phyloP scores from a whole-genome alignment of 192 early-diverging fungal species.

The Coemansia javaensis region DNA sequence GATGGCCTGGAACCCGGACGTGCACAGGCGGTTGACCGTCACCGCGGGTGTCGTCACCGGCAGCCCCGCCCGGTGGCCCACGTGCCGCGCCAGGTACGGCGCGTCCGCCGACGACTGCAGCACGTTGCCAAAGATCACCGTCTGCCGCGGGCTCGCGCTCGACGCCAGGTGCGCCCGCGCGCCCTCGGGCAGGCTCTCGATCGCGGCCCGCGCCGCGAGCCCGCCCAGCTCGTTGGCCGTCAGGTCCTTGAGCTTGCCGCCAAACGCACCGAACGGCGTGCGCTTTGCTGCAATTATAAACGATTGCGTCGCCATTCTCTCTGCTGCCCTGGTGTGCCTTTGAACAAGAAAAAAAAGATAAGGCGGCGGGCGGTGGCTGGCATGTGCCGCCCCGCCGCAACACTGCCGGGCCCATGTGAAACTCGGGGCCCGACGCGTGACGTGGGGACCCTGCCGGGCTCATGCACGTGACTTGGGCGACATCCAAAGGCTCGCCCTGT shows the following conservation, averaged over 20 bases:
- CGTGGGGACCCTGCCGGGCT: too few species aligned
- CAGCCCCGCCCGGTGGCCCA: conserved; percentile 83
- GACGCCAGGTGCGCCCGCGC: conserved; percentile 54
- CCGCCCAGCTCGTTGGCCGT: conserved; percentile 84
- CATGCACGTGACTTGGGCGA: too few species aligned
- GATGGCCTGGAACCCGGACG: conserved; percentile 92
- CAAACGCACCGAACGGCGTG: conserved; percentile 89
- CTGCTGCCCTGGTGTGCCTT: not conserved
- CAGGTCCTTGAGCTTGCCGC: conserved; percentile 86
- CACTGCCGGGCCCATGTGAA: too few species aligned
- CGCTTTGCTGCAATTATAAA: conserved; percentile 78
- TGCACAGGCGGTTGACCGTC: conserved; percentile 95
- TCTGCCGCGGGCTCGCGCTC: conserved; percentile 45
- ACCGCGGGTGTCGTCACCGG: conserved; percentile 80
- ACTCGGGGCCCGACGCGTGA: too few species aligned
- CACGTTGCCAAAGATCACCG: conserved; percentile 95
- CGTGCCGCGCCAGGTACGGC: conserved; percentile 88
- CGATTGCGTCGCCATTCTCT: conserved; percentile 48
- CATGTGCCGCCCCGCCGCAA: too few species aligned
- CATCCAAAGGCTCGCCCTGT: too few species aligned
- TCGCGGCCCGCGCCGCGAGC: conserved; percentile 83
- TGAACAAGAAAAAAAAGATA: not conserved
- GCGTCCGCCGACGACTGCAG: conserved; percentile 77
- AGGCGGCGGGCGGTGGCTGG: too few species aligned
- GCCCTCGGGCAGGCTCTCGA: conserved; percentile 69